Evolutionary conservation across 306 rosid genomes (phyloP), one percentile per base, ranked within the genome.

Genomic region (Medicago arabica): DNA sequence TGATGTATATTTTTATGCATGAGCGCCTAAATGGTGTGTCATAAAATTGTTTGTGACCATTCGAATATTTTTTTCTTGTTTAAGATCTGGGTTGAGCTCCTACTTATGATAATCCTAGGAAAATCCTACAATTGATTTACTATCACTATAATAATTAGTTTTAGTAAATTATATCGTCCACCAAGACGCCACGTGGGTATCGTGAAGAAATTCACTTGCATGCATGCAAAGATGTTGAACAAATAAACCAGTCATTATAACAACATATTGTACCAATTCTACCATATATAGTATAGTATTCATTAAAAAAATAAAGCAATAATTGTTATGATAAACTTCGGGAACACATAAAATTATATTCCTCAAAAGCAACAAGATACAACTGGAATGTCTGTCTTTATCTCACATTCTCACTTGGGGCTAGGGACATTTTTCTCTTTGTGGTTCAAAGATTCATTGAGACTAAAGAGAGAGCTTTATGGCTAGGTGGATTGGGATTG

Each of bases 351-450:
- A 76, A 71, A 63, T 74, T 68, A 74, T 86, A 72, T 83, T 86
- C 96, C 97, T 95, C 97, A 92, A 95, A 95, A 95, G 99, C 89
- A 92, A 81, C 97, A 77, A 90, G 89, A 85, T 84, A 89, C 97
- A 90, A 88, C 97, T 89, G 93, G 97, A 95, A 92, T 95, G 97
- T 95, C 87, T 89, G 93, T 89, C 96, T 81, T 81, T 86, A 86
- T 74, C 66, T 75, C 38, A 74, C 79, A 82, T 67, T 73, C 66
- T 75, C 39, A 75, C 79, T 85, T 67, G 74, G 83, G 86, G 86
- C 71, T 85, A 51, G 84, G 75, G 84, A 82, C 82, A 76, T 62
- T 76, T 78, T 72, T 49, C 34, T 64, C 36, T 61, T 51, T 73
- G 53, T 15, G 7, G 44, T 64, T 74, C 55, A 70, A 70, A 69